These are phyloP conservation scores for Madurella fahalii DNA, from an alignment of 2,329 filamentous ascomycete genomes.

Conservation along the genomic window DNA sequence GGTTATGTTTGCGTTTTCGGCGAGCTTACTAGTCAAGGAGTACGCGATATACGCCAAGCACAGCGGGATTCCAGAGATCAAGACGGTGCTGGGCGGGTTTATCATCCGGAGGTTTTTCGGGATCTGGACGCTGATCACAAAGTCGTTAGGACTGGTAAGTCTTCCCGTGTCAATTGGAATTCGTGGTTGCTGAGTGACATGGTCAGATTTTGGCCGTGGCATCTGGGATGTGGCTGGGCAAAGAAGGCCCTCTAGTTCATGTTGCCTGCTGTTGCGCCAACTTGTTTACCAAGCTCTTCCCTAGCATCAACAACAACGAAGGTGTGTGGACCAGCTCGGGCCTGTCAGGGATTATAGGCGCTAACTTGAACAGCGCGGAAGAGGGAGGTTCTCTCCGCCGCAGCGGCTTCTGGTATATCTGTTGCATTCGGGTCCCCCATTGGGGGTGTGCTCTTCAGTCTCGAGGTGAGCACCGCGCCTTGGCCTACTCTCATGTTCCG, in stretches of 20 bases:
- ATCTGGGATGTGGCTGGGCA: constrained; percentile 93
- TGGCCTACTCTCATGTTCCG: neutral
- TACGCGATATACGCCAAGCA: constrained; percentile 89
- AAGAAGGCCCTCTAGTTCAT: constrained; percentile 92
- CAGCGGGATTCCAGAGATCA: constrained; percentile 96
- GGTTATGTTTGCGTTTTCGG: constrained; percentile 72
- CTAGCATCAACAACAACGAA: constrained; percentile 79
- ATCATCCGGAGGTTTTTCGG: constrained; percentile 86
- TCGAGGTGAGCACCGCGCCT: constrained; percentile 57
- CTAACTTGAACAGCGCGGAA: constrained; percentile 64
- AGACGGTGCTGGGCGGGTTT: constrained; percentile 90
- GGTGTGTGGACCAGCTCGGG: constrained; percentile 42
- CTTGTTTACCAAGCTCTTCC: constrained; percentile 85
- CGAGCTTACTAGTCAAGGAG: constrained; percentile 74
- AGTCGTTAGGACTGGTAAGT: constrained; percentile 76
- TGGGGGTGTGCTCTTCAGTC: constrained; percentile 88
- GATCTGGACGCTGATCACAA: constrained; percentile 81
- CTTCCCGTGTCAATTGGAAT: neutral
- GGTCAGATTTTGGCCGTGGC: constrained; percentile 80
- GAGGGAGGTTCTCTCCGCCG: constrained; percentile 86
- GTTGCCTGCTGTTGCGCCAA: constrained; percentile 96
- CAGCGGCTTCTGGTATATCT: constrained; percentile 86
- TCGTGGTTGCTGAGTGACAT: constrained; percentile 18
- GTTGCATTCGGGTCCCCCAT: constrained; percentile 94
- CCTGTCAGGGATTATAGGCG: constrained; percentile 26